These are phyloP conservation scores for Trichosporon coremiiforme DNA, from an alignment of 1,284 basidiomycete genomes.

Conservation along the genomic window DNA sequence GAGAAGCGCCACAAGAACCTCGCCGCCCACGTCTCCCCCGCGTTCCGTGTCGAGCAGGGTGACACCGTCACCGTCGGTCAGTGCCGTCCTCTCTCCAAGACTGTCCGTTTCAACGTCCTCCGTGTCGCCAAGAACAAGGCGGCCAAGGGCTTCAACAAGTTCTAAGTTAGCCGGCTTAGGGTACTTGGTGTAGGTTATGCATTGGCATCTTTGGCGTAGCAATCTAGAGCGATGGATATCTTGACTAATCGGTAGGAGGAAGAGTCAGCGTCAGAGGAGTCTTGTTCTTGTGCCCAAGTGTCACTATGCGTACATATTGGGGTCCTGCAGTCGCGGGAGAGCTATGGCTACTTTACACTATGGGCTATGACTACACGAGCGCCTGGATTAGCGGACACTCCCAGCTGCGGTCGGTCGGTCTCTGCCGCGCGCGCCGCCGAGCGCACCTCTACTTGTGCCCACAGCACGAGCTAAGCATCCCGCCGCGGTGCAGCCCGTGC, in stretches of 20 bases:
- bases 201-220: constrained; percentile 19
- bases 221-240: neutral
- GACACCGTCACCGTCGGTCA: constrained; percentile 97
- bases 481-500: neutral
- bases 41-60: constrained; percentile 93
- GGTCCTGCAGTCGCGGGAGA: too few species aligned
- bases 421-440: too few species aligned
- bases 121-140: constrained; percentile 87
- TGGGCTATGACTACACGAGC: too few species aligned
- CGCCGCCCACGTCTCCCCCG: constrained; percentile 93
- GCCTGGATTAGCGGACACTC: too few species aligned
- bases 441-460: neutral
- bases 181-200: constrained; percentile 26
- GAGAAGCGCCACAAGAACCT: constrained; percentile 99
- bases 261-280: too few species aligned
- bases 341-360: too few species aligned
- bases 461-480: neutral
- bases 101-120: constrained; percentile 97
- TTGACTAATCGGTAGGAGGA: neutral
- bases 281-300: too few species aligned
- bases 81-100: constrained; percentile 99
- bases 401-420: too few species aligned
- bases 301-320: too few species aligned
- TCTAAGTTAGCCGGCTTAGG: constrained; percentile 61
- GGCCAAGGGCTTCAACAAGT: constrained; percentile 89